These are phyloP conservation scores for Suillus decipiens DNA, from an alignment of 768 basidiomycete genomes.

Conservation along the genomic window DNA sequence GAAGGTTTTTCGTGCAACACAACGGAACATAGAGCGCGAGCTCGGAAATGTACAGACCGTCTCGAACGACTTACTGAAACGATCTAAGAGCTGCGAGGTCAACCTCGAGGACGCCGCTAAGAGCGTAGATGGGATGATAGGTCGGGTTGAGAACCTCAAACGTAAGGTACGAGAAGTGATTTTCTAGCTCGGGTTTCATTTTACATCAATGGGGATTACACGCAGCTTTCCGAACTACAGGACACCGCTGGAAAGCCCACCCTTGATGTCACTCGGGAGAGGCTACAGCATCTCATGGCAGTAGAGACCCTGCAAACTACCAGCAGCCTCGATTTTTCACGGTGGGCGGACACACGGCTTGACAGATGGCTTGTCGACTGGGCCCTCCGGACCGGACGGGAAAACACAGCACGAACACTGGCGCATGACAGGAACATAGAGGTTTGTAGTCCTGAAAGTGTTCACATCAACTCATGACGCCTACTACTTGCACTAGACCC, in stretches of 20 bases:
- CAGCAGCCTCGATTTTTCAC: conserved; percentile 58
- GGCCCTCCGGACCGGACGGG: conserved; percentile 78
- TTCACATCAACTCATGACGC: background rate
- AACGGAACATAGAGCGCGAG: conserved; percentile 82
- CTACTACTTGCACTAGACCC: conserved; percentile 46
- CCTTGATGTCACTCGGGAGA: conserved; percentile 71
- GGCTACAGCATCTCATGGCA: conserved; percentile 67
- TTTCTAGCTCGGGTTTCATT: conserved; percentile 13
- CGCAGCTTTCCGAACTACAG: conserved; percentile 53
- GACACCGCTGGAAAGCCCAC: conserved; percentile 52
- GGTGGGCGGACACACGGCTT: conserved; percentile 80
- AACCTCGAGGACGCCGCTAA: conserved; percentile 55
- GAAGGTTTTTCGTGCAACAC: conserved; percentile 81
- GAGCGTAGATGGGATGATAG: conserved; percentile 75
- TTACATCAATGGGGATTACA: conserved; percentile 16
- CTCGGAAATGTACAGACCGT: conserved; percentile 57
- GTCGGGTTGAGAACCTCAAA: conserved; percentile 76
- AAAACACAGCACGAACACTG: conserved; percentile 73
- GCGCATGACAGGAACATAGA: conserved; percentile 80
- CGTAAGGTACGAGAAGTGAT: conserved; percentile 65
- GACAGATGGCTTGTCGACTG: conserved; percentile 95
- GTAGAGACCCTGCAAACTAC: conserved; percentile 58
- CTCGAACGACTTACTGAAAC: conserved; percentile 60
- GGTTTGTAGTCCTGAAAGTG: conserved; percentile 43
- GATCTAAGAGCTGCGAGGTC: conserved; percentile 39